Conservation (phyloP, 2,329 filamentous ascomycete species). For the Zymoseptoria pseudotritici region DNA sequence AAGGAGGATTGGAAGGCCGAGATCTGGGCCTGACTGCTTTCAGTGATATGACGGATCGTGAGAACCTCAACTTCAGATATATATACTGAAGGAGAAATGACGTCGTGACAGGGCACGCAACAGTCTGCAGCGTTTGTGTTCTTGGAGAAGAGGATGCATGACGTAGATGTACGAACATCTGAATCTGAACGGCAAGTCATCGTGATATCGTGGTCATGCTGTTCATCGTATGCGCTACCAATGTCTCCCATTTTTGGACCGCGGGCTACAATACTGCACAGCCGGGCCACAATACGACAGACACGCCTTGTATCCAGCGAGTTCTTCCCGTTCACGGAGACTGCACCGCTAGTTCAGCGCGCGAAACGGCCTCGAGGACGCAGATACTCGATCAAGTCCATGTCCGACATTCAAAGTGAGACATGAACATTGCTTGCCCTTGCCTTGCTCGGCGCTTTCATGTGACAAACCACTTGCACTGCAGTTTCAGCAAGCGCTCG, state of each 20-base stretch:
- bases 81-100: not conserved
- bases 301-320: not conserved
- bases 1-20: conserved; percentile 40
- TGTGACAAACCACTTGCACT: not conserved
- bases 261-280: not conserved
- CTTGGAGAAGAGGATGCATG: too few relatives aligned
- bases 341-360: not conserved
- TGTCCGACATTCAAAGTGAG: not conserved
- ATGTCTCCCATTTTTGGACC: not conserved
- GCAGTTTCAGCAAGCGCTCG: not conserved
- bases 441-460: not conserved
- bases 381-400: not conserved
- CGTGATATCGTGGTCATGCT: not conserved
- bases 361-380: not conserved
- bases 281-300: too few relatives aligned
- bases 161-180: not conserved
- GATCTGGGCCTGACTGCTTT: conserved; percentile 47
- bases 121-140: too few relatives aligned
- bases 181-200: not conserved
- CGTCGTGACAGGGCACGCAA: too few relatives aligned
- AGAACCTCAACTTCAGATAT: conserved; percentile 4
- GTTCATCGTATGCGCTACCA: not conserved
- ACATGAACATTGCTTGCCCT: not conserved
- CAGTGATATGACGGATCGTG: conserved; percentile 45
- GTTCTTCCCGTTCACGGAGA: not conserved